Evolutionary conservation across 2,329 filamentous ascomycete genomes (phyloP), one percentile per base, ranked within the genome.

Genomic region (Colletotrichum sp.): DNA sequence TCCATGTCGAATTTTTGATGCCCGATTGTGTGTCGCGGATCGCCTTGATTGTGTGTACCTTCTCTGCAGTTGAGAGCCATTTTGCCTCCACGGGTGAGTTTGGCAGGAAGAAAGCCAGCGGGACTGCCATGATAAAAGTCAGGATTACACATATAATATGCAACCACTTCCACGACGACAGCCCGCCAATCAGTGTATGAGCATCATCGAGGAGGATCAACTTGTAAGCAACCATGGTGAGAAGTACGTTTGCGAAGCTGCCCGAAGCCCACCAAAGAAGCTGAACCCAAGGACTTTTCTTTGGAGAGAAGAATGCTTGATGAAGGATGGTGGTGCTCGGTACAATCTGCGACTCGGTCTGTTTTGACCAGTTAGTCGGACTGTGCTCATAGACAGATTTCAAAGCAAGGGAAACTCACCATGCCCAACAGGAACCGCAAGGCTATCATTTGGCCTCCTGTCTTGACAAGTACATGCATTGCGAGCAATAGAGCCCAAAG

Each of bases 231-330:
- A 81, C 79, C 80, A 81, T 81, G 24, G 80, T 82, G 18, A 82
- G 72, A 15, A 81, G 74, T 9, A 81, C 80, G 30, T 81, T 81
- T 52, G 80, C 80, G 18, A 81, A 74, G 30, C 79, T 80, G 28
- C 80, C 80, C 18, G 79, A 80, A 9, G 79, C 79, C 80, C 80
- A 81, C 80, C 80, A 81, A 16, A 81, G 71, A 3, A 81, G 77
- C 66, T 81, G 80, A 3, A 81, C 79, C 80, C 80, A 81, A 9
- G 80, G 80, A 21, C 80, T 81, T 58, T 80, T 79, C 70, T 78
- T 79, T 8, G 80, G 80, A n/a, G 80, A 78, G 43, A 81, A 81
- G 58, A 82, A 80, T 15, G 79, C 78, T 67, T 81, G 80, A 57
- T 82, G 80, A 18, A 82, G 76, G 15, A 82, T 78, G 4, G 79